Conservation (phyloP, 495 filamentous ascomycete genomes). For the Penicillium coprophilum region DNA sequence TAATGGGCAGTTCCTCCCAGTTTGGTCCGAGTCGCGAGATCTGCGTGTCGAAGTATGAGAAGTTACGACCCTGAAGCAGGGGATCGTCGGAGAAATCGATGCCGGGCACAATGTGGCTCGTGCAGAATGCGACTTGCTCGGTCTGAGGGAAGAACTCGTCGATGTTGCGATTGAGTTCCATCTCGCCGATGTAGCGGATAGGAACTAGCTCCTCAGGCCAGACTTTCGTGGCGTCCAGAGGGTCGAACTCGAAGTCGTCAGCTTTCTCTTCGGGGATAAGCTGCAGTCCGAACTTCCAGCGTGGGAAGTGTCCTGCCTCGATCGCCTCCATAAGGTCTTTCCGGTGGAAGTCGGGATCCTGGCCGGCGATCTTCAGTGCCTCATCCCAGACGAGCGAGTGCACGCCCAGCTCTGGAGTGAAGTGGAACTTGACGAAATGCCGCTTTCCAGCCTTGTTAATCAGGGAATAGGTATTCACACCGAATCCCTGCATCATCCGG, state of each 20-base stretch:
- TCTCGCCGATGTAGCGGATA: slow-evolving; percentile 74
- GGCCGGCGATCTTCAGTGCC: slow-evolving; percentile 74
- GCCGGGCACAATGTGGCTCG: slow-evolving; percentile 79
- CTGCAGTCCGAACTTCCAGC: slow-evolving; percentile 85
- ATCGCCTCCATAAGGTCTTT: slow-evolving; percentile 85
- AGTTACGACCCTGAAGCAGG: slow-evolving; percentile 79
- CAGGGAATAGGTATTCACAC: slow-evolving; percentile 80
- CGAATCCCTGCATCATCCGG: slow-evolving; percentile 91
- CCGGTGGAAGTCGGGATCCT: slow-evolving; percentile 86
- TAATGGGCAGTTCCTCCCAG: slow-evolving; percentile 85
- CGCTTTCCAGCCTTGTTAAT: slow-evolving; percentile 69
- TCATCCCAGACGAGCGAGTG: slow-evolving; percentile 89
- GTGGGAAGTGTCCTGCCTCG: slow-evolving; percentile 62
- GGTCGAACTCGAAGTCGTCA: slow-evolving; percentile 86
- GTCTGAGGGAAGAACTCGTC: slow-evolving; percentile 87
- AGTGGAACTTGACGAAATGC: slow-evolving; percentile 82
- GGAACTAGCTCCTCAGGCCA: slow-evolving; percentile 87
- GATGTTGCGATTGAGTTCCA: slow-evolving; percentile 78
- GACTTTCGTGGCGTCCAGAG: slow-evolving; percentile 87
- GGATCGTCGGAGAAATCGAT: slow-evolving; percentile 88
- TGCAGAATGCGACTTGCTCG: slow-evolving; percentile 82
- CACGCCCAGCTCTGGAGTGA: slow-evolving; percentile 73
- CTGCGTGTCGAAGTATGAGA: slow-evolving; percentile 87
- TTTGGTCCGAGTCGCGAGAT: slow-evolving; percentile 78
- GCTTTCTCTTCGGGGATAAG: slow-evolving; percentile 66